These are phyloP conservation scores for Fusarium sterilihyphosum DNA, from an alignment of 2,329 filamentous ascomycete species.

Conservation along the genomic window DNA sequence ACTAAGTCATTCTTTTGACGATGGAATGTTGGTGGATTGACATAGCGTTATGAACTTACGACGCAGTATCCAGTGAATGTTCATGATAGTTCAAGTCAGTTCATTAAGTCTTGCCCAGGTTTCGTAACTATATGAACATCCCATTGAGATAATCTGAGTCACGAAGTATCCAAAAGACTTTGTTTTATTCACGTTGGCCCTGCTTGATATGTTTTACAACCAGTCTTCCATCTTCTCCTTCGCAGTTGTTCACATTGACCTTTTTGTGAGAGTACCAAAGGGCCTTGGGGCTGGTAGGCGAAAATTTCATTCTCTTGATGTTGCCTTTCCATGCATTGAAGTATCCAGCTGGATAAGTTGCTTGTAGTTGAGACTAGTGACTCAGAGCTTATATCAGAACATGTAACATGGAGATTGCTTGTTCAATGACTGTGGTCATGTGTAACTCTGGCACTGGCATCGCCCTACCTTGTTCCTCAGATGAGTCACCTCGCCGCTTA, in stretches of 20 bases:
- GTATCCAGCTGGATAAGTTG: background rate
- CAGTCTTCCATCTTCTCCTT: background rate
- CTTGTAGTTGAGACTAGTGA: background rate
- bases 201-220: fast-evolving
- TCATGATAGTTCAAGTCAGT: background rate
- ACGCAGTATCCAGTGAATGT: background rate
- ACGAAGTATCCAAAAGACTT: background rate
- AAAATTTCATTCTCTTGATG: background rate
- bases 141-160: background rate
- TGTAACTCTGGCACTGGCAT: background rate
- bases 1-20: fast-evolving
- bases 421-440: background rate
- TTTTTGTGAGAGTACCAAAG: background rate
- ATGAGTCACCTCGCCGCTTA: background rate
- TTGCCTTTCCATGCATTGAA: background rate
- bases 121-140: background rate
- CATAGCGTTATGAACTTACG: background rate
- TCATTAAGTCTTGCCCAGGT: background rate
- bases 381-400: background rate
- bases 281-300: background rate
- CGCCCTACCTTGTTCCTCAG: background rate
- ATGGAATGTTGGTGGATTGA: background rate
- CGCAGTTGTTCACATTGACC: background rate
- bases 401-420: background rate
- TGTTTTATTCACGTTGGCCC: background rate